Evolutionary conservation across 352 stramenopile genomes (phyloP).

Genomic region (Globisporangium perplexum): DNA sequence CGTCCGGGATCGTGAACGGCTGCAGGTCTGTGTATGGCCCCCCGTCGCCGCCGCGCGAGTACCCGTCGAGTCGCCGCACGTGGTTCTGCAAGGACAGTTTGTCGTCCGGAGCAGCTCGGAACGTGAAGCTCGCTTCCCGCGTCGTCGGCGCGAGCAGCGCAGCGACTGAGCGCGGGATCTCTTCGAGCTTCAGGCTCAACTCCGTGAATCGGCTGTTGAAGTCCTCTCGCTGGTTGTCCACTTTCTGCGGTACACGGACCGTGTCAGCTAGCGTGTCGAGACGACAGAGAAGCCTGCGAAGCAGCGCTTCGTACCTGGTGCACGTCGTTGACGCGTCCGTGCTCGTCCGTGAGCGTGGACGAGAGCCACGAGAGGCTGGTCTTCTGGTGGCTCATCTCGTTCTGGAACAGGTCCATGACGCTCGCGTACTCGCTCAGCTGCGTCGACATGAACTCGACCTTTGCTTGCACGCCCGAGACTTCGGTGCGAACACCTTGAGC

Average conservation of each 20-base stretch:
- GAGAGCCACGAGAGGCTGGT: slow-evolving; percentile 37
- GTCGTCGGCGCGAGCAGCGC: slow-evolving; percentile 28
- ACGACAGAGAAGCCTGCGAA: no score
- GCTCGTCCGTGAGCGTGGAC: slow-evolving; percentile 43
- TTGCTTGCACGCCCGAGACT: slow-evolving; percentile 34
- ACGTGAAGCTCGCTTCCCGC: slow-evolving; percentile 34
- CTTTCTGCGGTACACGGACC: slow-evolving; percentile 36
- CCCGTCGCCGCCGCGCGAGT: slow-evolving; percentile 10
- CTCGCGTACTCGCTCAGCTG: slow-evolving; percentile 55
- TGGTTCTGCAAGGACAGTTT: slow-evolving; percentile 58
- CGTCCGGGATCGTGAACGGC: slow-evolving; percentile 68
- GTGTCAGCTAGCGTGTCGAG: neutral
- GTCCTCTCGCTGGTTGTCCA: slow-evolving; percentile 60
- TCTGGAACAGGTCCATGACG: slow-evolving; percentile 60
- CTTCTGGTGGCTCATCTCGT: slow-evolving; percentile 52
- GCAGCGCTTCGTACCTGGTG: slow-evolving; percentile 25
- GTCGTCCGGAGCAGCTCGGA: slow-evolving; percentile 34
- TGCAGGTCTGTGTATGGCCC: slow-evolving; percentile 60
- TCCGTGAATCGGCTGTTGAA: slow-evolving; percentile 57
- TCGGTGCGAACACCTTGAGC: slow-evolving; percentile 38
- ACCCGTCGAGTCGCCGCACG: slow-evolving; percentile 20
- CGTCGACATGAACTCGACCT: slow-evolving; percentile 40
- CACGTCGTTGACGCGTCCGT: slow-evolving; percentile 33
- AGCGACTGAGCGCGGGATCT: slow-evolving; percentile 44
- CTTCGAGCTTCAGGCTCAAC: slow-evolving; percentile 56